Percentiles rank a stretch among this genome's conserved stretches.
These are phyloP conservation scores for Aspergillus ruber DNA, from an alignment of 2,329 filamentous ascomycete species.

Conservation along the genomic window DNA sequence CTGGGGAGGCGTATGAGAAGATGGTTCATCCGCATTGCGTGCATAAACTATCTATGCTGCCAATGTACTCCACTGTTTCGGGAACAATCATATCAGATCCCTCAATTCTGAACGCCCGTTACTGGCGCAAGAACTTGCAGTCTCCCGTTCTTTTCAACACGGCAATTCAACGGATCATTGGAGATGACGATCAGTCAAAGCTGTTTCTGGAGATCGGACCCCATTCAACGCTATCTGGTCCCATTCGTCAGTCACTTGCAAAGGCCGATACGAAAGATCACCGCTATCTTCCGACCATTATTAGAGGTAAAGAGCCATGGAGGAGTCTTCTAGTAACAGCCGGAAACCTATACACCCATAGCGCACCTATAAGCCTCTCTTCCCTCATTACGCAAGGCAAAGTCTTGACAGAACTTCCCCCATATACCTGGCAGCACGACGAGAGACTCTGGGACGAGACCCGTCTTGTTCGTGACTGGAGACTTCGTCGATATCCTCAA, in stretches of 20 bases:
- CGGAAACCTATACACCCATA: slow-evolving; percentile 6
- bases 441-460: slow-evolving; percentile 16
- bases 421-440: slow-evolving; percentile 18
- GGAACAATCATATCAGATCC: background rate
- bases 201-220: slow-evolving; percentile 26
- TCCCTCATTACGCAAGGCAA: slow-evolving; percentile 1
- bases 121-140: slow-evolving; percentile 14
- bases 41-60: background rate
- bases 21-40: background rate
- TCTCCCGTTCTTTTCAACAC: slow-evolving; percentile 14
- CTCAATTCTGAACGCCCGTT: slow-evolving; percentile 3
- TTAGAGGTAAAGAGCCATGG: slow-evolving; percentile 1
- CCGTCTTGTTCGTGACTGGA: slow-evolving; percentile 9
- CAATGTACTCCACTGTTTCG: slow-evolving; percentile 5
- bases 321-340: slow-evolving; percentile 6
- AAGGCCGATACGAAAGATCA: background rate
- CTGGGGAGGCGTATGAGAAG: slow-evolving; percentile 3
- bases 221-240: slow-evolving; percentile 18
- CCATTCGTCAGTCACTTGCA: slow-evolving; percentile 14
- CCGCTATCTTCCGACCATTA: slow-evolving; percentile 5
- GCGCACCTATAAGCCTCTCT: slow-evolving; percentile 1
- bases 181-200: slow-evolving; percentile 4
- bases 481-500: slow-evolving; percentile 16
- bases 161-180: slow-evolving; percentile 8
- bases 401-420: slow-evolving; percentile 14